Base-by-base conservation (phyloP, 2,329 filamentous ascomycete species). In the Ophiostoma australiae region DNA sequence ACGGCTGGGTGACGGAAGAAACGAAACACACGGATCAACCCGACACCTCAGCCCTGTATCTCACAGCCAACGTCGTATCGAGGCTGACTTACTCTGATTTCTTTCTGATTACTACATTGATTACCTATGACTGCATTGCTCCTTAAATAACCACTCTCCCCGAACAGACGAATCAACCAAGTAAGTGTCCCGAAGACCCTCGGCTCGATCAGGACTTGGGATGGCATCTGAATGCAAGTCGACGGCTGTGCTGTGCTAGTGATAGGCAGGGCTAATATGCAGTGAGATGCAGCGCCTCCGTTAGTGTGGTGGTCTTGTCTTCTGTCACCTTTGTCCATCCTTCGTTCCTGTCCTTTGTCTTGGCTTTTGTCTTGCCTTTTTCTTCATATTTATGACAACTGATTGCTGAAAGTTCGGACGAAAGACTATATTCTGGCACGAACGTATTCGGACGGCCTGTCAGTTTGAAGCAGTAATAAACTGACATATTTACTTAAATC, bases 201-300 rank as follows among this genome's bases (percentile, higher is more conserved):
- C n/a, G 20, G n/a, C 44, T 48, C 44, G 17, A 48, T 48, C 44
- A 48, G 44, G 52, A 58, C 23, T 58, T 58, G 52, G 52, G 52
- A 58, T 58, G 52, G 4, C 52, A 58, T 27, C 23, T 58, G 52
- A 58, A 23, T 58, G 52, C 52, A 48, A 17, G 3, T 27, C 23
- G 52, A 58, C 52, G 52, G 52, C 52, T 58, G 52, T 58, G 52
- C 52, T 31, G 52, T 58, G 44, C 44, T 48, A 48, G 44, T 27
- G n/a, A 27, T 58, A 8, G 13, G 23, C 52, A 58, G 52, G 52
- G 52, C 52, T 58, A 11, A 23, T 17, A 27, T 58, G 23, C 52
- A 58, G 52, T 48, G 17, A 48, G 52, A 31, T 58, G 52, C 52
- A 58, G 52, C 23, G 52, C 52, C 52, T 58, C 52, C 8, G 4